Percentiles rank a stretch among this genome's conserved stretches.
Conservation (phyloP, 345 rosid genomes). For the Sisymbrium irio region DNA sequence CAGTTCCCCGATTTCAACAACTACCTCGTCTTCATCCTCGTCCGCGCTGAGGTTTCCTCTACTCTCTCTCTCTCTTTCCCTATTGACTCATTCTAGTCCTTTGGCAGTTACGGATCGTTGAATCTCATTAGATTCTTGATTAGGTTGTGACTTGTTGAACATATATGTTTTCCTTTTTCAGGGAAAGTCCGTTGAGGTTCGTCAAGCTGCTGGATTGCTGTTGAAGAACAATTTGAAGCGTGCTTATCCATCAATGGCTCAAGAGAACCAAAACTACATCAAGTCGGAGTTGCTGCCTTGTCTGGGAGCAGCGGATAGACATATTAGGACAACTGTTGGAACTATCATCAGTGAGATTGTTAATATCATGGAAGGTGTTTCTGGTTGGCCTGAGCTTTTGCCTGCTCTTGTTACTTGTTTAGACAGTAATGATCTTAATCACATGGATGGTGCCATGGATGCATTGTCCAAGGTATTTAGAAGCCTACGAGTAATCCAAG, state of each 20-base stretch:
- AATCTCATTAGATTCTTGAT: too few relatives aligned
- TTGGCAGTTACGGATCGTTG: slow-evolving; percentile 11
- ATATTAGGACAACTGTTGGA: slow-evolving; percentile 90
- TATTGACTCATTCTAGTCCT: slow-evolving; percentile 29
- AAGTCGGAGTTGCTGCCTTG: slow-evolving; percentile 83
- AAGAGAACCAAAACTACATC: slow-evolving; percentile 60
- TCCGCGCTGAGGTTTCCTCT: slow-evolving; percentile 68
- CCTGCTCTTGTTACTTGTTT: slow-evolving; percentile 77
- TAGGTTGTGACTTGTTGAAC: too few relatives aligned
- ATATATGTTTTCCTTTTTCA: too few relatives aligned
- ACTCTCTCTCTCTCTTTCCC: not conserved
- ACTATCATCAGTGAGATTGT: slow-evolving; percentile 78
- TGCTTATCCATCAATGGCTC: slow-evolving; percentile 60
- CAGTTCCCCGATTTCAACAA: slow-evolving; percentile 97
- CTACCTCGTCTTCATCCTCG: slow-evolving; percentile 86
- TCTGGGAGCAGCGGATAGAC: slow-evolving; percentile 84
- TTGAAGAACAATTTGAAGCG: slow-evolving; percentile 81
- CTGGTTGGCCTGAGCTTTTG: slow-evolving; percentile 86
- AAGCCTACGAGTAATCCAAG: not conserved
- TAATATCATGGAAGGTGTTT: slow-evolving; percentile 55
- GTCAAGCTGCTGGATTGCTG: slow-evolving; percentile 97
- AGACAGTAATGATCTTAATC: slow-evolving; percentile 82
- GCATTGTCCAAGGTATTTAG: slow-evolving; percentile 80
- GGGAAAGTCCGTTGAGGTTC: slow-evolving; percentile 83
- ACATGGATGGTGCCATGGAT: slow-evolving; percentile 99